phyloP scores from a whole-genome alignment of 2,329 filamentous ascomycete species.

The Nemania sp. region DNA sequence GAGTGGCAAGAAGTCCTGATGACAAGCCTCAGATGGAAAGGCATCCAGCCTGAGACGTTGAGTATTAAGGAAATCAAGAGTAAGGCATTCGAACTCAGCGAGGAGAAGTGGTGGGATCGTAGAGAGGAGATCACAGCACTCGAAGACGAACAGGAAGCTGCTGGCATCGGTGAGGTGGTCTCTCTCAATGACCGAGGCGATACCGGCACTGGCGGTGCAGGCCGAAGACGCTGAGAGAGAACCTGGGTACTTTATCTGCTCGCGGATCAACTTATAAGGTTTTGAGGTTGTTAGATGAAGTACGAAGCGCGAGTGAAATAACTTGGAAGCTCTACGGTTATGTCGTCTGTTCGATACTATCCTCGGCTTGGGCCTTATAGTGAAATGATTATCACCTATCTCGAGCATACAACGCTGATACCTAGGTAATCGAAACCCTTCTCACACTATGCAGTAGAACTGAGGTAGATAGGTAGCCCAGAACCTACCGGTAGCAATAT shows the following conservation, averaged over 20 bases:
- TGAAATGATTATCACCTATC: too few species aligned
- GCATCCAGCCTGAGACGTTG: slow-evolving; percentile 67
- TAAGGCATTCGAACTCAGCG: slow-evolving; percentile 84
- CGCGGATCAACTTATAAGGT: too few species aligned
- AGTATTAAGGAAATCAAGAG: slow-evolving; percentile 90
- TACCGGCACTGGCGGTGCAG: slow-evolving; percentile 52
- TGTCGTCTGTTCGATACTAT: too few species aligned
- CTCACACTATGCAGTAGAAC: too few species aligned
- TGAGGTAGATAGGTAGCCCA: too few species aligned
- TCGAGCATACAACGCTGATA: too few species aligned
- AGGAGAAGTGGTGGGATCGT: slow-evolving; percentile 99
- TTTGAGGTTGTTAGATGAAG: too few species aligned
- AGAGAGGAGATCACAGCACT: slow-evolving; percentile 88
- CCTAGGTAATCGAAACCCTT: too few species aligned
- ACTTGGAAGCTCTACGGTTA: too few species aligned
- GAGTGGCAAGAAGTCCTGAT: slow-evolving; percentile 91
- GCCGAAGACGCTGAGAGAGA: slow-evolving; percentile 35
- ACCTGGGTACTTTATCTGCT: background rate
- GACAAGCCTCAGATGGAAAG: slow-evolving; percentile 71
- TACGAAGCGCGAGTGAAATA: too few species aligned
- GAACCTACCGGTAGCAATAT: too few species aligned
- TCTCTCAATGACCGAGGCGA: slow-evolving; percentile 75
- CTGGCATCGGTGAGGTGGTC: slow-evolving; percentile 92
- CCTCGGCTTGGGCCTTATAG: too few species aligned
- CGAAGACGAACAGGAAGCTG: slow-evolving; percentile 95